phyloP scores from a whole-genome alignment of 306 rosid species.

The Quillaja saponaria region DNA sequence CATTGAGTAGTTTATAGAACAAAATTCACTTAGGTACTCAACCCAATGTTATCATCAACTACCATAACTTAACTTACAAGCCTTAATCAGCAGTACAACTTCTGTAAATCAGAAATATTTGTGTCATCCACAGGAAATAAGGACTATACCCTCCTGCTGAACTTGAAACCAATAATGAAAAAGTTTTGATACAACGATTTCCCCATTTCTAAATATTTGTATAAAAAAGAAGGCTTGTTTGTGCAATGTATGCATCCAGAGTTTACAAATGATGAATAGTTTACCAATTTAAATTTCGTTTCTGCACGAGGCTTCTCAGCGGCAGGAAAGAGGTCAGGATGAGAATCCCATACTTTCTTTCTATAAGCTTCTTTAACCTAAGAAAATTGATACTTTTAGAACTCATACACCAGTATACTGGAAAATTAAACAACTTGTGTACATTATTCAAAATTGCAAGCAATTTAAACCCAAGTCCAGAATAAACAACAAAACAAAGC shows the following conservation, averaged over 20 bases:
- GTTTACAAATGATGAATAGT: slow-evolving; percentile 8
- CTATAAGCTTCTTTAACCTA: slow-evolving; percentile 75
- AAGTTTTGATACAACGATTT: no score
- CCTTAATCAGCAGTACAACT: neutral
- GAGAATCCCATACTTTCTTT: slow-evolving; percentile 80
- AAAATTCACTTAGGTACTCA: slow-evolving; percentile 7
- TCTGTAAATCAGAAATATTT: neutral
- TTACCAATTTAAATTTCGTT: slow-evolving; percentile 66
- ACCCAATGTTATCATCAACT: slow-evolving; percentile 2
- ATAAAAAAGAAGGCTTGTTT: no score
- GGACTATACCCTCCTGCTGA: neutral
- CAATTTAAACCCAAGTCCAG: neutral
- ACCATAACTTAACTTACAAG: neutral
- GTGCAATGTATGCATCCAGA: no score
- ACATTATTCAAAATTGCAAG: slow-evolving; percentile 15
- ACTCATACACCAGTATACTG: neutral
- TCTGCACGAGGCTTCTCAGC: slow-evolving; percentile 64
- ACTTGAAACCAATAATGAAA: slow-evolving; percentile 1
- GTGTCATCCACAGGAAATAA: neutral
- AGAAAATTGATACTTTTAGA: slow-evolving; percentile 8
- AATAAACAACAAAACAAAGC: neutral
- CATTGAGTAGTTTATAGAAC: neutral
- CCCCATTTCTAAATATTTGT: no score
- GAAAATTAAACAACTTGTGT: neutral
- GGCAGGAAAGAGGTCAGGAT: slow-evolving; percentile 73